Percentiles rank a stretch among this genome's conserved stretches.
phyloP scores from a whole-genome alignment of 345 rosid genomes.

The Psidium guajava region DNA sequence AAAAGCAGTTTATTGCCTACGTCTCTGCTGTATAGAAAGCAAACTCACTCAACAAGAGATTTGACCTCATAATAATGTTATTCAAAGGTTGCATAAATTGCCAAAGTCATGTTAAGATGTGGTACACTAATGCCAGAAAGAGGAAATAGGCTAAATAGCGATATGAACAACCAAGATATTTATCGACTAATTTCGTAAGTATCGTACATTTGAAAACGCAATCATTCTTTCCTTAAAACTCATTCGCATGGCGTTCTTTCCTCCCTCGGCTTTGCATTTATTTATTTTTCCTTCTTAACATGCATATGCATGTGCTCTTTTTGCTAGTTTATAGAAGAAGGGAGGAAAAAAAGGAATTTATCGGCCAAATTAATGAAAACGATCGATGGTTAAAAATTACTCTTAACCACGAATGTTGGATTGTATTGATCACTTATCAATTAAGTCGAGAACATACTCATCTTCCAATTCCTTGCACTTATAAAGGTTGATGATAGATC shows the following conservation, averaged over 20 bases:
- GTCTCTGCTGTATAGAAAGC: not conserved
- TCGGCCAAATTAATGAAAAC: not conserved
- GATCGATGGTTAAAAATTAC: too few species aligned
- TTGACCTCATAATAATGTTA: not conserved
- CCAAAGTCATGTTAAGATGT: not conserved
- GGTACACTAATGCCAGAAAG: not conserved
- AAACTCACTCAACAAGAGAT: not conserved
- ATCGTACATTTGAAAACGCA: not conserved
- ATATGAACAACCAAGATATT: not conserved
- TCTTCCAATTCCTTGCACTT: not conserved
- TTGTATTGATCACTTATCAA: not conserved
- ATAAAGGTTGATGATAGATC: not conserved
- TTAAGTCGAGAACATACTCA: not conserved
- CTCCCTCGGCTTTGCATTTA: not conserved
- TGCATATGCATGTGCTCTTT: not conserved
- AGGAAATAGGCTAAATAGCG: not conserved
- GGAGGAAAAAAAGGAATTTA: not conserved
- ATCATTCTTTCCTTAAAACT: not conserved
- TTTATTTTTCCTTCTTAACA: not conserved
- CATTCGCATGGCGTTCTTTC: not conserved
- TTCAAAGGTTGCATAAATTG: not conserved
- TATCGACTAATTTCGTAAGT: not conserved
- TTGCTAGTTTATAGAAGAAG: not conserved
- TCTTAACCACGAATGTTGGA: accelerated
- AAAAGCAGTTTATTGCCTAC: not conserved